These are phyloP conservation scores for Corchorus capsularis DNA, from an alignment of 345 rosid genomes.

Conservation along the genomic window DNA sequence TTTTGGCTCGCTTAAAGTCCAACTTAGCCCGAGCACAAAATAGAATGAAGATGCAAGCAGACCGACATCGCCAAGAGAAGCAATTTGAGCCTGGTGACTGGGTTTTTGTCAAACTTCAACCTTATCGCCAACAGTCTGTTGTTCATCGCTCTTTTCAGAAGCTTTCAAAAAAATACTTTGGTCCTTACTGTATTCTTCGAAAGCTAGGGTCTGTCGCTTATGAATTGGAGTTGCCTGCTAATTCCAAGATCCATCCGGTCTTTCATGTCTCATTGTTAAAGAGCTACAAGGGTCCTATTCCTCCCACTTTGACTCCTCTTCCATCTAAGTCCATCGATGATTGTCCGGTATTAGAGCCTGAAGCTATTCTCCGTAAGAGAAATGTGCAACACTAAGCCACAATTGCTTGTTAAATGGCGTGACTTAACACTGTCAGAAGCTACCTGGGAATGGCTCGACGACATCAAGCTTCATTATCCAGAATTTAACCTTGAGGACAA, in stretches of 20 bases:
- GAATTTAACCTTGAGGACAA: no score
- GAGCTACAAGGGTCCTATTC: no score
- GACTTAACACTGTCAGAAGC: no score
- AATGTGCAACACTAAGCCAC: no score
- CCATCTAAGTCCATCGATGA: no score
- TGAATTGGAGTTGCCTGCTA: neutral
- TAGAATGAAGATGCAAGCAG: neutral
- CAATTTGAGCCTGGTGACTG: neutral
- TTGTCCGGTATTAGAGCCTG: no score
- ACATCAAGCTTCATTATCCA: no score
- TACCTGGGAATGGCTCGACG: no score
- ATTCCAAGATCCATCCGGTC: neutral
- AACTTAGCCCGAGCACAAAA: neutral
- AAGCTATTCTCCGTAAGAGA: no score
- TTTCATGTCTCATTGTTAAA: neutral
- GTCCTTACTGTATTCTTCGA: neutral
- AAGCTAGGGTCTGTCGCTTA: neutral
- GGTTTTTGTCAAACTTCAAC: constrained; percentile 5
- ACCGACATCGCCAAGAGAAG: neutral
- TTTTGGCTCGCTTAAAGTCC: neutral
- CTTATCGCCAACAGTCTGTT: neutral
- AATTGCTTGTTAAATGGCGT: no score
- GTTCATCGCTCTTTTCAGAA: neutral
- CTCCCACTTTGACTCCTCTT: no score
- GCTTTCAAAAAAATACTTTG: neutral